Base-by-base conservation (phyloP, 2,329 filamentous ascomycete genomes). In the Aspergillus texensis region DNA sequence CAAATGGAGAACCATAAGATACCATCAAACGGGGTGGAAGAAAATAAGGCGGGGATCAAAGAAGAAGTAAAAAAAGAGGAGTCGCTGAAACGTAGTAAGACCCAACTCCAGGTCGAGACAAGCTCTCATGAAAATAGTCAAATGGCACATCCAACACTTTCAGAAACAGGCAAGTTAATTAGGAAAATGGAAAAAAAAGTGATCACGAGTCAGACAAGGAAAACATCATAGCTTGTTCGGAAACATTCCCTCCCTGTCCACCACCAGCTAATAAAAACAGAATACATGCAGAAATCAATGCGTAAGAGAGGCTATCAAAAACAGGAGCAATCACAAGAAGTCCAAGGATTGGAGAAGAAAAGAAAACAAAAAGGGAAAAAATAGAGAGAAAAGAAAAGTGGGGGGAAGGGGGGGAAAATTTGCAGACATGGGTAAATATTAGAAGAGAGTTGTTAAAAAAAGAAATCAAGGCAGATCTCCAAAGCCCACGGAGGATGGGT, bases 391-490 rank as follows among this genome's bases (percentile, higher is more conserved):
- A 52, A 46, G 60, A 59, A 74, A 74, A 74, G 68, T 63, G 70
- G 73, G 70, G 74, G 69, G 68, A 71, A 63, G 67, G 67, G 70
- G 69, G 72, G 73, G 68, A 67, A 67, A 62, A 62, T 58, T 46
- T 61, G 60, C 63, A 66, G 58, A 62, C 24, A 26, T 14, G 12
- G 45, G 24, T 48, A 48, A 48, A 48, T 3, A 48, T 48, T 28
- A 48, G 45, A 48, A 48, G 12, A 48, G 53, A 56, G 36, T 43
- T 43, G 46, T 46, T 45, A 34, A 57, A 19, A 57, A 46, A 28
- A 36, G 30, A 46, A 48, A 46, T 46, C 19, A 52, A 52, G n/a
- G 48, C 28, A 34, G 48, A 52, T 52, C 48, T 52, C 19, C 48
- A n/a, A 34, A 34, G 28, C 10, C 26, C 16, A 52, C 28, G 9